phyloP scores from a whole-genome alignment of 805 yeast species.

The Kluyveromyces siamensis region DNA sequence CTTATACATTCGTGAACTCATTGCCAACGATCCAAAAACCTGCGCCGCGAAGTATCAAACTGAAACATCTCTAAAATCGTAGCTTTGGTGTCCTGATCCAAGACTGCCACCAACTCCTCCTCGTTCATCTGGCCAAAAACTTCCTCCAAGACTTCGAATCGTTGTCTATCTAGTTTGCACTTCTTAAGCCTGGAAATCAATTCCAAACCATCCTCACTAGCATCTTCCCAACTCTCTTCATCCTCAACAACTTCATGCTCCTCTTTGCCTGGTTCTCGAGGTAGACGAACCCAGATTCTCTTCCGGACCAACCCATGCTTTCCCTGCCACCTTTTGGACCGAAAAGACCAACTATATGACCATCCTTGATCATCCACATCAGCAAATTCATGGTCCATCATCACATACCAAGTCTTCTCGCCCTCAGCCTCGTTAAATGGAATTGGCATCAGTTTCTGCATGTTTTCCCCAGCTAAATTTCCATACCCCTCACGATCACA shows the following conservation, averaged over 20 bases:
- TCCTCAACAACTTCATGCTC: background rate
- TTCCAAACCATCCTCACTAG: background rate
- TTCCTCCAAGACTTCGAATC: constrained; percentile 8
- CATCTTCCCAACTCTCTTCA: background rate
- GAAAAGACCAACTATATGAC: constrained; percentile 51
- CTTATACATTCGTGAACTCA: background rate
- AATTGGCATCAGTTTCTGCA: constrained; percentile 1
- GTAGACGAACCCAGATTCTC: constrained; percentile 50
- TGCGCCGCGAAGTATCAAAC: background rate
- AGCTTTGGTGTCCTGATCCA: background rate
- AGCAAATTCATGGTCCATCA: constrained; percentile 41
- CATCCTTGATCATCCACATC: constrained; percentile 85
- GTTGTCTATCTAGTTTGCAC: constrained; percentile 10
- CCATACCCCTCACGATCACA: background rate
- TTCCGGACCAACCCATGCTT: constrained; percentile 55
- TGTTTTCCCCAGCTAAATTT: background rate
- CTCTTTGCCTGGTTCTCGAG: background rate
- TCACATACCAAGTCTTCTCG: constrained; percentile 57
- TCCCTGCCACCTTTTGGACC: constrained; percentile 52
- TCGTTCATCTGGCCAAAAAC: background rate
- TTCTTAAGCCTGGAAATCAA: constrained; percentile 6
- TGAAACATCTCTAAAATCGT: background rate
- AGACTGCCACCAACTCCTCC: background rate
- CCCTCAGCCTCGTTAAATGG: constrained; percentile 1
- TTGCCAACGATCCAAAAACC: background rate